Evolutionary conservation across 371 early-diverging fungal species (phyloP), one percentile per base, ranked within the genome.

Genomic region (Mortierella sp.): DNA sequence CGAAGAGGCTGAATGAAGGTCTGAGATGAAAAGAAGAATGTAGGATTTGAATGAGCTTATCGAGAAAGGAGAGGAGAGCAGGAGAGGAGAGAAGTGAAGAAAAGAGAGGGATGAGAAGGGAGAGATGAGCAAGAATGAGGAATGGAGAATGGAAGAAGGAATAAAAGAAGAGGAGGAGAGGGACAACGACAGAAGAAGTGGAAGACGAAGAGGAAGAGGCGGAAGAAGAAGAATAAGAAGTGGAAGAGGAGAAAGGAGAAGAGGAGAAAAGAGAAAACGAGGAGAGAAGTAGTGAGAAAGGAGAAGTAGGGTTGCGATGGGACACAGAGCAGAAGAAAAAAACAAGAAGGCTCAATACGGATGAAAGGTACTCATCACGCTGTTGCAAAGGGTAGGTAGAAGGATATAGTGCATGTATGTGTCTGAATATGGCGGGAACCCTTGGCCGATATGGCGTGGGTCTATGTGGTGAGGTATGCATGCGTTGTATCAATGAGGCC

Each of bases 81-180:
- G 28, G 59, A 50, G 19, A 72, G 44, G 64, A 44, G 70, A 44
- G 72, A 21, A 57, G 46, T 55, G 75, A 61, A 67, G 44, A 50
- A 51, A 21, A 67, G 24, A 50, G 72, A 6, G 8, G 53, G 24
- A 55, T 26, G 59, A 57, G n/a, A 72, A 43, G 64, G 44, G 70
- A 44, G 72, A 21, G 48, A 31, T 57, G 76, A 50, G 43, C 43
- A 67, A 21, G n/a, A 46, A 21, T 5, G 71, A 34, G 21, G 6
- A 14, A 72, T 43, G 48, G 71, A 70, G 71, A 5, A 24, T 3
- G 37, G 31, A 55, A 43, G 31, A 54, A 43, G n/a, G n/a, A 37
- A 69, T 28, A 54, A 34, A 57, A 34, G 44, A 31, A 31, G 14
- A 61, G 26, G 16, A 16, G 34, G 5, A 31, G 51, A 51, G 51